phyloP scores from a whole-genome alignment of 805 yeast genomes.

The Priceomyces carsonii region DNA sequence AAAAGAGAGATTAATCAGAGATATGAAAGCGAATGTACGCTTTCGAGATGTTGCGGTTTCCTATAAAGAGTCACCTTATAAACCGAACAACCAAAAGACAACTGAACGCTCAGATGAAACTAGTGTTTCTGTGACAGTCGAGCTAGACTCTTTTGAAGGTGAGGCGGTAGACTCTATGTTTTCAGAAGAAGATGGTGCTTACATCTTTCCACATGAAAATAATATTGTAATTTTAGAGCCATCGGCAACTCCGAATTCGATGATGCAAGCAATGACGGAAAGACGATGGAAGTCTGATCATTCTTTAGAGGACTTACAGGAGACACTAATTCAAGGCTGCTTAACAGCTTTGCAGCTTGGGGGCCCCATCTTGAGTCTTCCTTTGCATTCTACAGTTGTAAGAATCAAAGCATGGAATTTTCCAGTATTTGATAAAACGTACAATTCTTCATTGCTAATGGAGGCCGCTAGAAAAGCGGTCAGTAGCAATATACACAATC shows the following conservation, averaged over 20 bases:
- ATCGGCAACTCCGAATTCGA: conserved; percentile 24
- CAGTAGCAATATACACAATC: conserved; percentile 21
- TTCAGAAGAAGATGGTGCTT: conserved; percentile 42
- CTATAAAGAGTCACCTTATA: conserved; percentile 66
- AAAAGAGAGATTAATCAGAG: conserved; percentile 72
- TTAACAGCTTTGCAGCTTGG: conserved; percentile 66
- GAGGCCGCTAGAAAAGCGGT: conserved; percentile 44
- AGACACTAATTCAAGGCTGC: conserved; percentile 58
- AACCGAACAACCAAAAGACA: conserved; percentile 20
- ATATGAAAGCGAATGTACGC: conserved; percentile 78
- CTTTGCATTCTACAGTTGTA: conserved; percentile 62
- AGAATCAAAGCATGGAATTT: conserved; percentile 52
- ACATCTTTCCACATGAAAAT: conserved; percentile 46
- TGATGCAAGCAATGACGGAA: conserved; percentile 25
- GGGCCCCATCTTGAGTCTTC: conserved; percentile 57
- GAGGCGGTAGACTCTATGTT: conserved; percentile 26
- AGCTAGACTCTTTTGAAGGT: conserved; percentile 41
- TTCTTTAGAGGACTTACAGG: conserved; percentile 51
- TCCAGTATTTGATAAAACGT: conserved; percentile 48
- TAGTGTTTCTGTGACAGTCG: conserved; percentile 22
- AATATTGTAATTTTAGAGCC: conserved; percentile 44
- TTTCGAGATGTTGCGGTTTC: conserved; percentile 87
- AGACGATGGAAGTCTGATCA: conserved; percentile 52
- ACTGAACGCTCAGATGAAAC: conserved; percentile 19
- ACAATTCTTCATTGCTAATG: conserved; percentile 42